Evolutionary conservation across 164 flowering plant species (phyloP).

Genomic region (Chimonanthus salicifolius): DNA sequence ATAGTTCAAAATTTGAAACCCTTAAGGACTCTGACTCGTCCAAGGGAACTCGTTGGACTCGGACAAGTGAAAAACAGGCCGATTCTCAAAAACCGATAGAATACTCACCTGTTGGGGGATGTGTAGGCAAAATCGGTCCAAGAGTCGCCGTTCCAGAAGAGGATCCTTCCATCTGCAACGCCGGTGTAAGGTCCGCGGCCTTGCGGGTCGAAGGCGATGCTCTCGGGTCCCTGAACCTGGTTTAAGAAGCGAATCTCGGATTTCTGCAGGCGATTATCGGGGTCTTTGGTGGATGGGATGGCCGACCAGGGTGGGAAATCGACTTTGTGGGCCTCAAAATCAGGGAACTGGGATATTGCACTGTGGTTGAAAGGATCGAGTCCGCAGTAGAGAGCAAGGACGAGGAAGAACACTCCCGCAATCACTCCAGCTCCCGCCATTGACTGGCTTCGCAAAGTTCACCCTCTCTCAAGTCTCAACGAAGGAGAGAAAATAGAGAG

Average conservation of each 20-base stretch:
- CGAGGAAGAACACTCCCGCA: conserved; percentile 28
- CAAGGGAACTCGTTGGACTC: no score
- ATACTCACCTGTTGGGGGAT: conserved; percentile 24
- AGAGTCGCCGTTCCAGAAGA: conserved; percentile 30
- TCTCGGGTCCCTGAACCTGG: conserved; percentile 81
- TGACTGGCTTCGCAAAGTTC: not conserved
- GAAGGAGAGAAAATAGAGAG: no score
- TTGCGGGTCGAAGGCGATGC: conserved; percentile 64
- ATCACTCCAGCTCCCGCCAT: conserved; percentile 16
- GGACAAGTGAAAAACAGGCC: no score
- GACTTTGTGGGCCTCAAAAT: conserved; percentile 41
- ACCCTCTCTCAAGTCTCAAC: not conserved
- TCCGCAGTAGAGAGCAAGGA: conserved; percentile 63
- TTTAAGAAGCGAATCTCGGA: conserved; percentile 65
- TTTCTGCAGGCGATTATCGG: conserved; percentile 49
- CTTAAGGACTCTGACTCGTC: no score
- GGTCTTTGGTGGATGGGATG: conserved; percentile 42
- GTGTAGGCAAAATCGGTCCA: conserved; percentile 35
- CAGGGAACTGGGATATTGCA: conserved; percentile 56
- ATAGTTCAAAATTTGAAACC: no score
- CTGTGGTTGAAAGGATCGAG: conserved; percentile 67
- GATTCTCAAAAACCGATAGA: no score
- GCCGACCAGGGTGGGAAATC: conserved; percentile 50
- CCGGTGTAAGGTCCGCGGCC: conserved; percentile 94
- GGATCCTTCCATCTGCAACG: conserved; percentile 75